These are phyloP conservation scores for Aotearoamyces nothofagi DNA, from an alignment of 2,329 filamentous ascomycete species.

Conservation along the genomic window DNA sequence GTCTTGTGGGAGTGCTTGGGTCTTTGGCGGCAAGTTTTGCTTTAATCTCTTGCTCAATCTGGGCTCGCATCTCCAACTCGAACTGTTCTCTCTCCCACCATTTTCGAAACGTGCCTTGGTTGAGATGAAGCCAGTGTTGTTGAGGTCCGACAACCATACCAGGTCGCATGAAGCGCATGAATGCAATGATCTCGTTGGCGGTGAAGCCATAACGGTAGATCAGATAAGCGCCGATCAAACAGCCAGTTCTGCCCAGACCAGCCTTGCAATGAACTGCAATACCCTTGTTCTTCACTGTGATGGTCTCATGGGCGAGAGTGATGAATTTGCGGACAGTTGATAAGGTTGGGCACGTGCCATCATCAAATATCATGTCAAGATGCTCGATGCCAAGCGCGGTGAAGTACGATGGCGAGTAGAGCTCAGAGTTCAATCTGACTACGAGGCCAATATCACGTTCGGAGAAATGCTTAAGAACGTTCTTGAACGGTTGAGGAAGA, in stretches of 20 bases:
- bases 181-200: slow-evolving; percentile 91
- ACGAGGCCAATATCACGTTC: slow-evolving; percentile 84
- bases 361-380: slow-evolving; percentile 98
- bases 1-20: slow-evolving; percentile 45
- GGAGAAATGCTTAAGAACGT: slow-evolving; percentile 79
- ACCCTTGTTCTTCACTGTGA: slow-evolving; percentile 76
- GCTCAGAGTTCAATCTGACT: slow-evolving; percentile 84
- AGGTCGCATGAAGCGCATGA: slow-evolving; percentile 97
- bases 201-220: slow-evolving; percentile 97
- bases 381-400: slow-evolving; percentile 89
- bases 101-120: slow-evolving; percentile 93
- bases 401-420: slow-evolving; percentile 96
- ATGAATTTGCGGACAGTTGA: slow-evolving; percentile 90
- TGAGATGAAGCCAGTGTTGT: slow-evolving; percentile 96
- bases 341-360: slow-evolving; percentile 86
- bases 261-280: slow-evolving; percentile 99
- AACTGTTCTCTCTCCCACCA: slow-evolving; percentile 72
- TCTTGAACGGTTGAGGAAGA: slow-evolving; percentile 83
- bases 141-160: slow-evolving; percentile 98
- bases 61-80: slow-evolving; percentile 32
- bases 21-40: slow-evolving; percentile 11
- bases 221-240: slow-evolving; percentile 90
- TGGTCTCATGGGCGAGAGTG: slow-evolving; percentile 85
- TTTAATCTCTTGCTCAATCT: slow-evolving; percentile 15
- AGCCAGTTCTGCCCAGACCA: slow-evolving; percentile 86